Evolutionary conservation across 1,284 basidiomycete species (phyloP), one percentile per base, ranked within the genome.

Genomic region (Moesziomyces parantarcticus): DNA sequence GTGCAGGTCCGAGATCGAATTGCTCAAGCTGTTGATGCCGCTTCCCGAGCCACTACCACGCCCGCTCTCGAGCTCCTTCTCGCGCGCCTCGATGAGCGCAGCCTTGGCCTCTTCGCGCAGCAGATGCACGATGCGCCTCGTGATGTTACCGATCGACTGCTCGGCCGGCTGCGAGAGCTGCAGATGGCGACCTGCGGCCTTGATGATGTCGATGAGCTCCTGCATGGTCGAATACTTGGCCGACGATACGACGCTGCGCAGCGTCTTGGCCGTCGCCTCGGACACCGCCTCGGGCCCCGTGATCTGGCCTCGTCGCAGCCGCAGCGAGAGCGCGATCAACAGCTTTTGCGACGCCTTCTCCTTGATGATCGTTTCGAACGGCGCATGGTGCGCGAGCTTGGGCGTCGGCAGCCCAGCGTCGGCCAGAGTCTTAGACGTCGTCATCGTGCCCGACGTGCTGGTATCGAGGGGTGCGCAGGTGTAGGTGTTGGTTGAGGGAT

Each of bases 141-240:
- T 91, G 32, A 94, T 96, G 83, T 97, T 98, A 14, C 93, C 94
- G 42, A 97, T 91, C 44, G 93, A 92, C 79, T 95, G 91, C 83
- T 99, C 96, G 94, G 57, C 51, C 11, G 94, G 93, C 81, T 97
- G 94, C 14, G 94, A 93, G 41, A 93, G 91, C 23, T 92, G 90
- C 45, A 98, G 85, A 67, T 89, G 88, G 71, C 89, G 87, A 1
- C 96, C 96, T 3, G 94, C 91, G 50, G 87, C 86, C 60, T 92
- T 90, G 76, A 99, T 91, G 64, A 93, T 89, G 39, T 87, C 87
- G 13, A 95, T 88, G 6, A 98, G 87, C 77, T 97, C 92, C 50
- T 93, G 91, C 77, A 98, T 91, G 70, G 91, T 92, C 39, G 88
- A 89, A 80, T 96, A 97, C 60, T 89, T 90, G 7, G 93, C 92